Evolutionary conservation across 305 asterid species (phyloP).

Genomic region (Solanum hybrid): DNA sequence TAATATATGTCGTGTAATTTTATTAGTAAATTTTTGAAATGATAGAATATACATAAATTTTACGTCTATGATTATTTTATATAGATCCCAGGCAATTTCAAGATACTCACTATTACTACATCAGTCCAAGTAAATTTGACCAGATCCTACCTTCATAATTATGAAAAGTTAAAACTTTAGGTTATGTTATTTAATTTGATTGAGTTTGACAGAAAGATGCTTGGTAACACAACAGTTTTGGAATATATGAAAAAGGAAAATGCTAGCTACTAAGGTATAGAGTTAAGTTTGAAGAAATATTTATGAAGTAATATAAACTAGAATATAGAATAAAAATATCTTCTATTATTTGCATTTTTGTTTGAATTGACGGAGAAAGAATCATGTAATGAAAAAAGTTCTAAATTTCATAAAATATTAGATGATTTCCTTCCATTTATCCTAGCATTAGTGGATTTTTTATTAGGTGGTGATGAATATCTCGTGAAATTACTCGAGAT

Average conservation of each 20-base stretch:
- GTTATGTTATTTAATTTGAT: background rate
- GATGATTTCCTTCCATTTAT: background rate
- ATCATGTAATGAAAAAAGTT: background rate
- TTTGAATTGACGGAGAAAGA: background rate
- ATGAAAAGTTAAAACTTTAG: background rate
- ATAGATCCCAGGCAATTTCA: background rate
- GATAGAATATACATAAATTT: too few species aligned
- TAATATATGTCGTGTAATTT: too few species aligned
- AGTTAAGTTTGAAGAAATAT: background rate
- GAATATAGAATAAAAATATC: background rate
- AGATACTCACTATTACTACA: background rate
- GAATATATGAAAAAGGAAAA: background rate
- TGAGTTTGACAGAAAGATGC: background rate
- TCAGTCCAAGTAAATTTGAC: background rate
- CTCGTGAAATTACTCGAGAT: background rate
- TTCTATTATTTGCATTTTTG: background rate
- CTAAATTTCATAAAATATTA: background rate
- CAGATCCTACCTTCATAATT: background rate
- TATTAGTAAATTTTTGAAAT: too few species aligned
- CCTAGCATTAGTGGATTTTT: background rate
- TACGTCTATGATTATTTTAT: background rate
- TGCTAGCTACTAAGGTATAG: background rate
- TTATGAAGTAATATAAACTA: background rate
- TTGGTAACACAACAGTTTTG: background rate
- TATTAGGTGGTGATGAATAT: background rate